phyloP scores from a whole-genome alignment of 305 asterid genomes.

The Solanum chacoense region DNA sequence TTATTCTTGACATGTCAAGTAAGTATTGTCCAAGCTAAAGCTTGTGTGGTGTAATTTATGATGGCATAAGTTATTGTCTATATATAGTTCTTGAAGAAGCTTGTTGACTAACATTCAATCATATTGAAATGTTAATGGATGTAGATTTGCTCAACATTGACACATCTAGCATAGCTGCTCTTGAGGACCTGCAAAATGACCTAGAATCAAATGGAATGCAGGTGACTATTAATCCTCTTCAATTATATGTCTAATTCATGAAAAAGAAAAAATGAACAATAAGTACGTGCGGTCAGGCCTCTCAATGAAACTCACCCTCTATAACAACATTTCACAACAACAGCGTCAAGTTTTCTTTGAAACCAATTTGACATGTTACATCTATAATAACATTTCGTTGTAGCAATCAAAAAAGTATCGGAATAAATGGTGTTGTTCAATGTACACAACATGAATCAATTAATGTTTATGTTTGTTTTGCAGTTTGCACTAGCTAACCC shows the following conservation, averaged over 20 bases:
- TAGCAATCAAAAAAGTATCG: neutral
- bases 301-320: neutral
- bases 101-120: neutral
- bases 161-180: constrained; percentile 18
- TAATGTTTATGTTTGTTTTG: neutral
- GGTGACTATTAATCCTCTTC: neutral
- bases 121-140: neutral
- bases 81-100: neutral
- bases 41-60: neutral
- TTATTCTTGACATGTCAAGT: constrained; percentile 30
- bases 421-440: neutral
- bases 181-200: constrained; percentile 15
- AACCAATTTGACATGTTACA: neutral
- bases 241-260: neutral
- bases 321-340: neutral
- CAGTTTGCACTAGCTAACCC: constrained; percentile 28
- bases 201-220: constrained; percentile 16
- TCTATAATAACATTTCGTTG: neutral
- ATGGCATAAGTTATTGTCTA: neutral
- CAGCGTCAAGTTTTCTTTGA: neutral
- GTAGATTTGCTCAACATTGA: constrained; percentile 24
- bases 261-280: neutral
- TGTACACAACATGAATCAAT: neutral
- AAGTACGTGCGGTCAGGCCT: neutral
- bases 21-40: neutral